Conservation (phyloP, 768 basidiomycete species). For the Mycena rebaudengoi region DNA sequence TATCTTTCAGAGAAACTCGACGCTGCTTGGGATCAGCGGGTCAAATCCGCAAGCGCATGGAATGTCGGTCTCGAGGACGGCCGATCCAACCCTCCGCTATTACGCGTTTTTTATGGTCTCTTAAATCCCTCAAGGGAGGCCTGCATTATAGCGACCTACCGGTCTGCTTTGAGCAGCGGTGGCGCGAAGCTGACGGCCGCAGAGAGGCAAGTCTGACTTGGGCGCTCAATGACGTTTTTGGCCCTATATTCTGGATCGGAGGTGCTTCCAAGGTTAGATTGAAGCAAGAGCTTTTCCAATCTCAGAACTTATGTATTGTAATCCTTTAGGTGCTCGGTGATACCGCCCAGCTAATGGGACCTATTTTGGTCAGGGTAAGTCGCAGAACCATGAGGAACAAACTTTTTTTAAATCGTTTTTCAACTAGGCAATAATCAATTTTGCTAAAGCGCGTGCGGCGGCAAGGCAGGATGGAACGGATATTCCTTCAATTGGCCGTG, state of each 20-base stretch:
- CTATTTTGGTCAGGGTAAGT: conserved; percentile 64
- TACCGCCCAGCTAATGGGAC: conserved; percentile 67
- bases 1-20: conserved; percentile 63
- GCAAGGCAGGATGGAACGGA: conserved; percentile 45
- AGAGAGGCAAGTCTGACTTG: conserved; percentile 62
- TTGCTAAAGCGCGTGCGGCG: conserved; percentile 56
- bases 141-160: conserved; percentile 35
- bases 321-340: conserved; percentile 63
- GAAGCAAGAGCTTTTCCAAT: background rate
- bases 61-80: conserved; percentile 58
- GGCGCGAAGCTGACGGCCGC: conserved; percentile 55
- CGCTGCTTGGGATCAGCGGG: conserved; percentile 59
- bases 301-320: background rate
- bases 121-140: conserved; percentile 39
- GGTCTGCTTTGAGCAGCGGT: conserved; percentile 46
- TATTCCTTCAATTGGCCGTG: conserved; percentile 55
- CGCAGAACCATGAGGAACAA: background rate
- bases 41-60: conserved; percentile 60
- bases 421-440: conserved; percentile 66
- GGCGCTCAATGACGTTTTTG: conserved; percentile 70
- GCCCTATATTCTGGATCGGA: conserved; percentile 67
- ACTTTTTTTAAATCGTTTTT: background rate
- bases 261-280: conserved; percentile 63
- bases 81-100: conserved; percentile 49
- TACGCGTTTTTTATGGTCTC: conserved; percentile 51